These are phyloP conservation scores for Candida sanyiensis DNA, from an alignment of 805 yeast genomes.

Conservation along the genomic window DNA sequence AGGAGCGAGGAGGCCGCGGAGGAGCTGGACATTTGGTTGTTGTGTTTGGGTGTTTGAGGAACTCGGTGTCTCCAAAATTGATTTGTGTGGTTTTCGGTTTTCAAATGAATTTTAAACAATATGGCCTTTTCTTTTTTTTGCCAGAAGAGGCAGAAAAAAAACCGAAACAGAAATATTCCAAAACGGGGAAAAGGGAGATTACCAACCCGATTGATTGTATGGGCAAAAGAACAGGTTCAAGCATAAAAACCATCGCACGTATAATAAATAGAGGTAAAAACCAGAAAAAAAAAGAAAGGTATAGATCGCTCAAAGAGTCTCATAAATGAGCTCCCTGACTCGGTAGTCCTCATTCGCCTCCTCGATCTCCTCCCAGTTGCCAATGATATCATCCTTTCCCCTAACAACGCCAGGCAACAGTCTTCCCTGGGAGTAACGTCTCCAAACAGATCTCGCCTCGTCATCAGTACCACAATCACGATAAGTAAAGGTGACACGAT, in stretches of 20 bases:
- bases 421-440: conserved; percentile 64
- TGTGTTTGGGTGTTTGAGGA: background rate
- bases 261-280: background rate
- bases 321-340: conserved; percentile 58
- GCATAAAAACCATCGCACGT: too few relatives aligned
- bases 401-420: conserved; percentile 81
- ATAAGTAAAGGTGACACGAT: conserved; percentile 57
- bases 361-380: conserved; percentile 80
- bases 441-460: conserved; percentile 81
- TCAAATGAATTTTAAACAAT: background rate
- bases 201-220: too few relatives aligned
- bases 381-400: conserved; percentile 74
- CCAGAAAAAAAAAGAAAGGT: background rate
- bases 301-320: conserved; percentile 39
- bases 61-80: too few relatives aligned
- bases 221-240: too few relatives aligned
- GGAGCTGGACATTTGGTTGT: conserved; percentile 12
- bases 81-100: background rate
- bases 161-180: background rate
- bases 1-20: conserved; percentile 70
- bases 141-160: background rate
- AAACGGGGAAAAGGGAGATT: too few relatives aligned
- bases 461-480: conserved; percentile 86
- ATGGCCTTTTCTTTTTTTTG: background rate
- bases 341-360: conserved; percentile 80